Conservation (phyloP, 2,329 filamentous ascomycete genomes). For the Trichocomaceae sp. region DNA sequence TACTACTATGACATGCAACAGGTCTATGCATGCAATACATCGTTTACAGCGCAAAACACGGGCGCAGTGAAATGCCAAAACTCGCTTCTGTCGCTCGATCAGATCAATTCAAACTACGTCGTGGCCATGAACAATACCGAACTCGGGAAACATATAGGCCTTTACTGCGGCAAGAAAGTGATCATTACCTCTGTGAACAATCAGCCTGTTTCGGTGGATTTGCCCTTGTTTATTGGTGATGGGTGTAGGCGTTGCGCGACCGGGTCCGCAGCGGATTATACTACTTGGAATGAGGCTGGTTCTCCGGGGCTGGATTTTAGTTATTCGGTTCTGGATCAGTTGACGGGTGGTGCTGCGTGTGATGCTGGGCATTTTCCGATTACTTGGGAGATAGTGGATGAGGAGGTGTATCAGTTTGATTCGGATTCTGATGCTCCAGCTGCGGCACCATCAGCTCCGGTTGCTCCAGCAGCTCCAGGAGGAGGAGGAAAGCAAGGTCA, state of each 20-base stretch:
- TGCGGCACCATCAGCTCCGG: neutral
- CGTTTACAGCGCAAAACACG: conserved; percentile 10
- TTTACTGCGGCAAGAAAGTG: conserved; percentile 15
- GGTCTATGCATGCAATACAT: conserved; percentile 13
- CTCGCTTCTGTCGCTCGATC: conserved; percentile 5
- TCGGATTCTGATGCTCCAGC: neutral
- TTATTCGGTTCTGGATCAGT: conserved; percentile 8
- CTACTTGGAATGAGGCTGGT: conserved; percentile 1
- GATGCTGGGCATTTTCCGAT: conserved; percentile 10
- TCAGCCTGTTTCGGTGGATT: conserved; percentile 5
- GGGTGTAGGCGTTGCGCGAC: conserved; percentile 13
- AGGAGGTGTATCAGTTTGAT: conserved; percentile 13
- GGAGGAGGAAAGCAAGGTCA: neutral
- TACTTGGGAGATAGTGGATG: conserved; percentile 16
- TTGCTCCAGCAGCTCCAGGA: neutral
- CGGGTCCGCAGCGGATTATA: conserved; percentile 7
- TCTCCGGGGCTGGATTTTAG: conserved; percentile 10
- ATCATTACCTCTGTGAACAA: conserved; percentile 13
- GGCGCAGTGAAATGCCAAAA: conserved; percentile 11
- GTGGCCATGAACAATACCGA: conserved; percentile 17
- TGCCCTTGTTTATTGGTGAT: conserved; percentile 15
- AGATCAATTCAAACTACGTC: conserved; percentile 15
- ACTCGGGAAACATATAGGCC: conserved; percentile 6
- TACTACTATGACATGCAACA: conserved; percentile 16
- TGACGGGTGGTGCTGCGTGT: conserved; percentile 10